A percentile compares a stretch with the other conserved stretches of the same genome.
Evolutionary conservation across 768 basidiomycete species (phyloP).

Genomic region (Suillus brevipes): DNA sequence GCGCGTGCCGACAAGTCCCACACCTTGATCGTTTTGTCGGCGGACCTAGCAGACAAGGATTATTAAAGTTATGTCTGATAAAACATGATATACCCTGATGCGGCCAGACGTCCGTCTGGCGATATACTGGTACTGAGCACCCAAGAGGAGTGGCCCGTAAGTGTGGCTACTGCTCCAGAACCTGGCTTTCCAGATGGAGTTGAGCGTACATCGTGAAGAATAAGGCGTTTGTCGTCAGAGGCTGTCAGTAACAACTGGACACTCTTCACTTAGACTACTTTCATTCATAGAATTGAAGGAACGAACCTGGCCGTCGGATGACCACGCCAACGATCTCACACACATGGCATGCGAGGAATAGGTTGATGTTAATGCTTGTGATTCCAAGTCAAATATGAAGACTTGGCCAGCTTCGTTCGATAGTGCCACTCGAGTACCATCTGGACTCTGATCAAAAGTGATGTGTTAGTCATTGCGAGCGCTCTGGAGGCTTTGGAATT

Average conservation of each 20-base stretch:
- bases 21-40: slow-evolving; percentile 83
- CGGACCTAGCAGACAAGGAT: slow-evolving; percentile 50
- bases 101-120: slow-evolving; percentile 74
- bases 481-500: background rate
- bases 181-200: slow-evolving; percentile 58
- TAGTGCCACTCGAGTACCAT: slow-evolving; percentile 79
- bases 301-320: slow-evolving; percentile 81
- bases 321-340: slow-evolving; percentile 87
- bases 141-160: slow-evolving; percentile 91
- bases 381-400: slow-evolving; percentile 79
- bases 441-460: slow-evolving; percentile 66
- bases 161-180: slow-evolving; percentile 77
- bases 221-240: slow-evolving; percentile 90
- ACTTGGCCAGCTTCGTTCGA: slow-evolving; percentile 88
- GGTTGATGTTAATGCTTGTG: slow-evolving; percentile 60
- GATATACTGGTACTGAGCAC: slow-evolving; percentile 82
- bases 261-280: slow-evolving; percentile 1
- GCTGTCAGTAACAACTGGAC: slow-evolving; percentile 80
- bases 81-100: slow-evolving; percentile 67
- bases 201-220: slow-evolving; percentile 86
- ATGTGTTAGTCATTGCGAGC: background rate
- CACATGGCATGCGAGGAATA: slow-evolving; percentile 90
- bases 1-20: slow-evolving; percentile 81
- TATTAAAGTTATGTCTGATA: background rate
- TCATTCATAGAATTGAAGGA: background rate